Base-by-base conservation (phyloP, 805 yeast species). In the Teunomyces stri region DNA sequence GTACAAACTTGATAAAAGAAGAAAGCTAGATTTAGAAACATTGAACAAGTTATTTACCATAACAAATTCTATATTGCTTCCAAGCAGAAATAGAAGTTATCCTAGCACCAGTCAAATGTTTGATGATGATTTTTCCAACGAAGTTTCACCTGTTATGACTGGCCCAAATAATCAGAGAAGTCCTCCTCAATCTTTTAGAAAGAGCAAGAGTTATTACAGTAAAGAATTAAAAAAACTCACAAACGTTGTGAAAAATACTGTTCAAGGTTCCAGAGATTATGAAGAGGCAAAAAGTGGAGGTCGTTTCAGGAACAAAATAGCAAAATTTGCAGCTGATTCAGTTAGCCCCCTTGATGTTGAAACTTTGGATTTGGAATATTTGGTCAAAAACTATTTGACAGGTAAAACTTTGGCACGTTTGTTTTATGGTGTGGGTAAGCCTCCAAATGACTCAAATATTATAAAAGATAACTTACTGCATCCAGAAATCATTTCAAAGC, bases 231-330 rank as follows among this genome's bases (percentile, higher is more conserved):
- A 71, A 46, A 80, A 81, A 45, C 62, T 84, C 42, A 82, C 84
- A 39, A 82, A 79, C 52, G 89, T 79, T 28, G 87, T 88, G 30
- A 87, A 85, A 56, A 76, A 81, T 15, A 84, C 90, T 0, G 87
- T 87, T 20, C 87, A 84, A 56, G 94, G 88, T 58, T 67, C 66
- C 49, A 37, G 52, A 18, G 53, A 48, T 30, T 49, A 40, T 30
- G 56, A 53, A 20, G 45, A 30, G 21, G 46, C 50, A n/a, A 52
- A 53, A 30, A 38, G 67, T 9, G 52, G 61, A 13, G 61, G 68
- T 6, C 61, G 70, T 52, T 55, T 69, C 27, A 54, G 72, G 48
- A 65, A 60, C 43, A 62, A 59, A 43, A 57, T 70, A 27, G 69
- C 69, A 3, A 71, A 70, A 45, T 52, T 70, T 15, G 44, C 44